Conservation (phyloP, 495 filamentous ascomycete species). For the Articulospora tetracladia region DNA sequence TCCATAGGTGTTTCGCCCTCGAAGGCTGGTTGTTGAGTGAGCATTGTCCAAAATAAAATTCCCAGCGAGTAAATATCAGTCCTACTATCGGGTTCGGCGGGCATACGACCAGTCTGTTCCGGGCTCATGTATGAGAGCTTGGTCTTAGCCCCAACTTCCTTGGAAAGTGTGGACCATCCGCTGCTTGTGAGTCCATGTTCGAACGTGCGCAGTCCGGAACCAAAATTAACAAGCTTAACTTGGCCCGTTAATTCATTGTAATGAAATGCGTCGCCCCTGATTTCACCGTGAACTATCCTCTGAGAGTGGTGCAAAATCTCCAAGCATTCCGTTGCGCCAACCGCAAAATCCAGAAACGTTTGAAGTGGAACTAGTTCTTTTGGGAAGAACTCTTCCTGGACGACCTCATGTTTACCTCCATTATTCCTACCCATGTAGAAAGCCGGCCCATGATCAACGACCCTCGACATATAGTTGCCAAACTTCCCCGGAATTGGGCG, state of each 20-base stretch:
- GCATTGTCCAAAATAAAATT: conserved; percentile 79
- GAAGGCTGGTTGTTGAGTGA: conserved; percentile 74
- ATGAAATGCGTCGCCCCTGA: conserved; percentile 84
- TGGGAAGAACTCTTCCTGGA: conserved; percentile 27
- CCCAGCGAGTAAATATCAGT: conserved; percentile 91
- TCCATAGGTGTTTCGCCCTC: conserved; percentile 75
- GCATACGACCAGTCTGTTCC: conserved; percentile 87
- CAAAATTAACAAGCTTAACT: conserved; percentile 79
- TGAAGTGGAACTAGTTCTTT: conserved; percentile 61
- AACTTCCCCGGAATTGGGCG: conserved; percentile 48
- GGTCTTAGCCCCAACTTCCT: conserved; percentile 74
- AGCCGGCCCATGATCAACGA: conserved; percentile 70
- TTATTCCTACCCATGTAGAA: conserved; percentile 19
- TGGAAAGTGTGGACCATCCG: conserved; percentile 77
- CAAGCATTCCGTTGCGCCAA: conserved; percentile 77
- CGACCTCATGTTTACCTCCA: conserved; percentile 10
- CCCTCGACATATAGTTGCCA: conserved; percentile 63
- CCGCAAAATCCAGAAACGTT: conserved; percentile 81
- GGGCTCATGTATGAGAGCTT: conserved; percentile 87
- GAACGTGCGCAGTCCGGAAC: conserved; percentile 78
- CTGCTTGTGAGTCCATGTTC: conserved; percentile 82
- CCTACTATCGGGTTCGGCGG: conserved; percentile 80
- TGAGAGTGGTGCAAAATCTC: conserved; percentile 84
- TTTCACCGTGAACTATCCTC: conserved; percentile 79
- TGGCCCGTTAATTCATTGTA: conserved; percentile 61